These are phyloP conservation scores for Polytolypa hystricis DNA, from an alignment of 2,329 filamentous ascomycete species.

Conservation along the genomic window DNA sequence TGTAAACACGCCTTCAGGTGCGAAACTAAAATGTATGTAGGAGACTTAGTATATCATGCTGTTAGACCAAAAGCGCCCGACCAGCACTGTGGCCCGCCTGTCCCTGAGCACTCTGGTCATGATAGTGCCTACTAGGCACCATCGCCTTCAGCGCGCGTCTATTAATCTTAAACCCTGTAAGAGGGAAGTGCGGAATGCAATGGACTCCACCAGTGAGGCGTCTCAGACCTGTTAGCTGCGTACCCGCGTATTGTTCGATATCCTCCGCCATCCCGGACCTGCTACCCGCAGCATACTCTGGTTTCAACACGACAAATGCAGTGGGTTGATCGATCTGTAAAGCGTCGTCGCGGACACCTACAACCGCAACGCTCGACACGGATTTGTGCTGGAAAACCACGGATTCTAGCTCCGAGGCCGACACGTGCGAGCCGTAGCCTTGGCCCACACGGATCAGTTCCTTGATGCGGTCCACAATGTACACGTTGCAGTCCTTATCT, in stretches of 20 bases:
- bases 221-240: constrained; percentile 9
- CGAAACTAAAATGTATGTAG: too few species aligned
- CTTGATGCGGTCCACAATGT: constrained; percentile 76
- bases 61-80: too few species aligned
- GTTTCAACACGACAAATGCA: constrained; percentile 13
- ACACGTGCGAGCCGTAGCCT: constrained; percentile 52
- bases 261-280: constrained; percentile 1
- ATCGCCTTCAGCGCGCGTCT: too few species aligned
- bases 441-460: constrained; percentile 50
- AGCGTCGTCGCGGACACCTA: constrained; percentile 48
- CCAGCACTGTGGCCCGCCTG: too few species aligned
- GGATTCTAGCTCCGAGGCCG: constrained; percentile 55
- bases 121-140: too few species aligned
- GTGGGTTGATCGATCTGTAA: constrained; percentile 44
- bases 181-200: too few species aligned
- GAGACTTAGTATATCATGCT: too few species aligned
- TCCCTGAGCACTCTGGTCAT: too few species aligned
- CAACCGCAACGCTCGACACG: constrained; percentile 51
- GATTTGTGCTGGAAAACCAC: constrained; percentile 38
- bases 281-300: constrained; percentile 6
- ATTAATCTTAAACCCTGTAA: too few species aligned
- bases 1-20: too few species aligned
- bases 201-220: constrained; percentile 10
- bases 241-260: constrained; percentile 7
- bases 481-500: constrained; percentile 68